Evolutionary conservation across 306 rosid genomes (phyloP).

Genomic region (Rosa multiflora): DNA sequence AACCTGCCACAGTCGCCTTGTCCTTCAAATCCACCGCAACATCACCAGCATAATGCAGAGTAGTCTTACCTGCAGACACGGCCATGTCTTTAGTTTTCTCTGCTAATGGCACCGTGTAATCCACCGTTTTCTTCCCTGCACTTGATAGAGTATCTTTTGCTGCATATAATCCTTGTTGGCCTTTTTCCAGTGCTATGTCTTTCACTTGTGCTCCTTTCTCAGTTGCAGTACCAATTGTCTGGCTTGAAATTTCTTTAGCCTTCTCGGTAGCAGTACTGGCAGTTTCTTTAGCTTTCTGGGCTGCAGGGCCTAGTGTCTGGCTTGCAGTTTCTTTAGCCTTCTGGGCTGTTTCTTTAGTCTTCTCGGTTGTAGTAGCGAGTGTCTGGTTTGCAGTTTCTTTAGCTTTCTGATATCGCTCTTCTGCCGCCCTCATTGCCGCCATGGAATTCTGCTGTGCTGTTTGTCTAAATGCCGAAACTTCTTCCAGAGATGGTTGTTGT

Average conservation of each 20-base stretch:
- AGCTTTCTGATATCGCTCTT: slow-evolving; percentile 41
- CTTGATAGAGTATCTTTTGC: slow-evolving; percentile 35
- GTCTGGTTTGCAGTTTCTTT: slow-evolving; percentile 37
- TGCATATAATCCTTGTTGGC: slow-evolving; percentile 32
- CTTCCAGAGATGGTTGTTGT: slow-evolving; percentile 34
- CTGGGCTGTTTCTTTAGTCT: slow-evolving; percentile 30
- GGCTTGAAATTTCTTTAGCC: slow-evolving; percentile 37
- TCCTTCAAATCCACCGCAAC: slow-evolving; percentile 58
- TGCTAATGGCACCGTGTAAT: neutral
- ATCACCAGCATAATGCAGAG: slow-evolving; percentile 29
- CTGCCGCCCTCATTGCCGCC: slow-evolving; percentile 42
- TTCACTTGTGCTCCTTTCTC: slow-evolving; percentile 30
- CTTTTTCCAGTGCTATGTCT: slow-evolving; percentile 29
- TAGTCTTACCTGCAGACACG: neutral
- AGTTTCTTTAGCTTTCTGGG: slow-evolving; percentile 36
- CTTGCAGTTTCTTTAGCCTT: slow-evolving; percentile 37
- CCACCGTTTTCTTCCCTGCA: slow-evolving; percentile 32
- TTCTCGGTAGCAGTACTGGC: slow-evolving; percentile 21
- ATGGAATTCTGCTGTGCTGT: slow-evolving; percentile 42
- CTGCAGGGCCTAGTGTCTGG: slow-evolving; percentile 20
- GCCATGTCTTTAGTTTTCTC: slow-evolving; percentile 32
- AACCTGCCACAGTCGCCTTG: slow-evolving; percentile 50
- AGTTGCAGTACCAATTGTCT: slow-evolving; percentile 28
- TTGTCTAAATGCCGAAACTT: slow-evolving; percentile 39
- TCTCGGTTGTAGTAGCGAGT: slow-evolving; percentile 22